Conservation (phyloP, 306 rosid genomes). For the Erythrophleum fordii region DNA sequence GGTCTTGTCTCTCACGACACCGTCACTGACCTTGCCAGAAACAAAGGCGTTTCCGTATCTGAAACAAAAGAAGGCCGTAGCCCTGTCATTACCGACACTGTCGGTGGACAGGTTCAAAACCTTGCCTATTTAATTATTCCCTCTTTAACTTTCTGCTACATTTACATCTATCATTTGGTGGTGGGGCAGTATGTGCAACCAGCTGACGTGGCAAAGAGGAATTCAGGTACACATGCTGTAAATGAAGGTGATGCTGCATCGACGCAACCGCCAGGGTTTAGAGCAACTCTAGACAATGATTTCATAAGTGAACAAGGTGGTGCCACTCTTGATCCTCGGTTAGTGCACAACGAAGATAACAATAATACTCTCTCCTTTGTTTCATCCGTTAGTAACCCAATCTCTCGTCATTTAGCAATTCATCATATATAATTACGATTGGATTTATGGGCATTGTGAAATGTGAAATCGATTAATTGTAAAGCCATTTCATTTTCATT, state of each 20-base stretch:
- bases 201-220: neutral
- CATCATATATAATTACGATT: too few relatives aligned
- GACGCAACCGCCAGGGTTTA: slow-evolving; percentile 28
- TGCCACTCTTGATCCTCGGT: slow-evolving; percentile 31
- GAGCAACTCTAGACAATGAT: slow-evolving; percentile 14
- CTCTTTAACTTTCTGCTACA: neutral
- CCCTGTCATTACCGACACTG: slow-evolving; percentile 41
- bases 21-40: slow-evolving; percentile 30
- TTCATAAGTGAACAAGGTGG: slow-evolving; percentile 29
- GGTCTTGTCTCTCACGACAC: slow-evolving; percentile 40
- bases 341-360: neutral
- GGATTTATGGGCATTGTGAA: too few relatives aligned
- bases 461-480: neutral
- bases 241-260: neutral
- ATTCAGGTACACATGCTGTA: neutral
- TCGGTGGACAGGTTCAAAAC: slow-evolving; percentile 52
- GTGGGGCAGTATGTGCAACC: slow-evolving; percentile 32
- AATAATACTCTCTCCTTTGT: slow-evolving; percentile 1
- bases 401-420: too few relatives aligned
- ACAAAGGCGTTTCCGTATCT: slow-evolving; percentile 45
- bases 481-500: neutral
- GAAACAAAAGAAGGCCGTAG: slow-evolving; percentile 30
- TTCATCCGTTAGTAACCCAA: neutral
- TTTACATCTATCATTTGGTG: neutral
- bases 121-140: neutral